A percentile compares a stretch with the other conserved stretches of the same genome.
These are phyloP conservation scores for Sporothrix euskadiensis DNA, from an alignment of 2,329 filamentous ascomycete species.

Conservation along the genomic window DNA sequence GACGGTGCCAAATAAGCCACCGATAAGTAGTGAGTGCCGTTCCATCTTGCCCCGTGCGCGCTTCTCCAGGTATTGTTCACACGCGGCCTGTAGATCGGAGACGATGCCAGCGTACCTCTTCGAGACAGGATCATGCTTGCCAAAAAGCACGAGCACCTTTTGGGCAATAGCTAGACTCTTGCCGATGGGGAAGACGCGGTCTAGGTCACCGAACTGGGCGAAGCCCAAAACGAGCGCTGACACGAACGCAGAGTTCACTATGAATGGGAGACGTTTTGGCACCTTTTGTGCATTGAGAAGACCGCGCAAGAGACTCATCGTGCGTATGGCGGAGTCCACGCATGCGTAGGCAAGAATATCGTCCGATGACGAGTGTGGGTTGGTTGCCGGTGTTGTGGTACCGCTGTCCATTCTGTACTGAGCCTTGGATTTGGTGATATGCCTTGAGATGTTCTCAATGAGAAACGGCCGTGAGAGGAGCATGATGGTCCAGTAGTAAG, in stretches of 20 bases:
- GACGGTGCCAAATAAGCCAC: conserved; percentile 36
- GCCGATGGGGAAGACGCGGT: conserved; percentile 39
- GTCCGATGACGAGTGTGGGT: conserved; percentile 29
- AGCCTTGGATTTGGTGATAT: conserved; percentile 22
- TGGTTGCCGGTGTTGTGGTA: neutral
- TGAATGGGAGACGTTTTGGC: conserved; percentile 47
- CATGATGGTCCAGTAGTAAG: conserved; percentile 45
- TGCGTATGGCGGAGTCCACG: conserved; percentile 41
- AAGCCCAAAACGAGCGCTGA: conserved; percentile 48
- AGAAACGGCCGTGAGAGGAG: conserved; percentile 43
- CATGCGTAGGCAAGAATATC: conserved; percentile 40
- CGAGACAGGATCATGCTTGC: conserved; percentile 34
- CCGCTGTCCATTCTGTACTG: neutral
- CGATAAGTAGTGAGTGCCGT: conserved; percentile 33
- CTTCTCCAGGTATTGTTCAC: conserved; percentile 33
- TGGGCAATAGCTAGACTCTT: conserved; percentile 35
- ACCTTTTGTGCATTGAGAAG: conserved; percentile 41
- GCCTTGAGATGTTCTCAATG: conserved; percentile 36
- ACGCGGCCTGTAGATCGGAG: conserved; percentile 35
- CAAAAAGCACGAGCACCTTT: conserved; percentile 35
- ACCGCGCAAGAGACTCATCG: conserved; percentile 43
- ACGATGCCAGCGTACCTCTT: conserved; percentile 35
- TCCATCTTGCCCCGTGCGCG: conserved; percentile 35
- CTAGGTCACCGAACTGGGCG: conserved; percentile 49
- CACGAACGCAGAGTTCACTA: conserved; percentile 50